Conservation (phyloP, 106 monocot species). For the Dendrobium catenatum region DNA sequence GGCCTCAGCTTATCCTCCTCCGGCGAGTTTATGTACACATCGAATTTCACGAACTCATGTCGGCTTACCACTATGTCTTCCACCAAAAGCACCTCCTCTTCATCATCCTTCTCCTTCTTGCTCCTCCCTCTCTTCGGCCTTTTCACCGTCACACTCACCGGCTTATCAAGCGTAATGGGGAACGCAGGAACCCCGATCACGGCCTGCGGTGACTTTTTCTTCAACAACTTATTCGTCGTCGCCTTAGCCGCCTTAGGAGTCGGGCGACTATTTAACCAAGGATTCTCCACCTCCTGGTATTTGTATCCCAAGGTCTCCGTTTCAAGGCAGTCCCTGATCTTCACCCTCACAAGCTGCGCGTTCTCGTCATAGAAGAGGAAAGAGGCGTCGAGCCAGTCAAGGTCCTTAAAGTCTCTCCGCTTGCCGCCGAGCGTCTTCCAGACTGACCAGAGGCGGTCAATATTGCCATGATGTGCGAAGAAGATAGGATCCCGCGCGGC, state of each 20-base stretch:
- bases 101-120: constrained; percentile 12
- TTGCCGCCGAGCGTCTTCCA: constrained; percentile 24
- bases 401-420: constrained; percentile 9
- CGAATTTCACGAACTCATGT: constrained; percentile 27
- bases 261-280: constrained; percentile 9
- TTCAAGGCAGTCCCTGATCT: constrained; percentile 8
- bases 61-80: constrained; percentile 20
- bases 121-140: constrained; percentile 13
- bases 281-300: constrained; percentile 12
- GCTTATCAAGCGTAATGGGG: not conserved
- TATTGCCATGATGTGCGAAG: constrained; percentile 36
- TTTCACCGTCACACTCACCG: not conserved
- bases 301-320: not conserved
- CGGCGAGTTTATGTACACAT: constrained; percentile 40
- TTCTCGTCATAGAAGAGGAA: constrained; percentile 23
- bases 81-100: constrained; percentile 31
- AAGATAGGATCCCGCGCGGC: constrained; percentile 42
- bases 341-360: constrained; percentile 15
- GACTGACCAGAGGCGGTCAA: constrained; percentile 48
- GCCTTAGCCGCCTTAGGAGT: not conserved
- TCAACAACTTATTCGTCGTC: not conserved
- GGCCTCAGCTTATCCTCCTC: constrained; percentile 10
- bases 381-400: constrained; percentile 13
- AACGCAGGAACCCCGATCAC: not conserved
- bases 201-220: not conserved